These are phyloP conservation scores for Hypomyces perniciosus DNA, from an alignment of 2,329 filamentous ascomycete genomes.

Conservation along the genomic window DNA sequence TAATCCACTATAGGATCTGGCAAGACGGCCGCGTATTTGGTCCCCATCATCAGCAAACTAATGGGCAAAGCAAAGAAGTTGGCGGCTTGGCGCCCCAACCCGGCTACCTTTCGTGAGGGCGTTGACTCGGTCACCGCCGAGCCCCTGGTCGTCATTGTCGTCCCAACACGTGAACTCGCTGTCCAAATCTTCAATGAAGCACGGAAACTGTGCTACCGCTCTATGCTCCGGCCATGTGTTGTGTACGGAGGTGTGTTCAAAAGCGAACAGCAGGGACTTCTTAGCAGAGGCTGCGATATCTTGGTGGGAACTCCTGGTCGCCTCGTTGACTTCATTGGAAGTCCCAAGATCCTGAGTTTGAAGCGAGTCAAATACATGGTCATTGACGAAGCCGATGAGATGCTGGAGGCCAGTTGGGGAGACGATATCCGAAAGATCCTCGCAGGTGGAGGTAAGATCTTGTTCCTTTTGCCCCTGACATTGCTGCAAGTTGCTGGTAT, in stretches of 20 bases:
- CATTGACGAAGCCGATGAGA: constrained; percentile 93
- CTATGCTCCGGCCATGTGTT: constrained; percentile 88
- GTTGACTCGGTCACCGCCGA: constrained; percentile 61
- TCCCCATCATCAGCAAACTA: constrained; percentile 81
- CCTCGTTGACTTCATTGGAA: constrained; percentile 74
- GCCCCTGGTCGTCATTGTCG: constrained; percentile 79
- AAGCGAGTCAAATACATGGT: constrained; percentile 73
- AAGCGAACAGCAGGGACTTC: constrained; percentile 62
- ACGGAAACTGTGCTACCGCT: constrained; percentile 86
- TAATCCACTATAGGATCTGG: constrained; percentile 63
- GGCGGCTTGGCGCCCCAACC: constrained; percentile 68
- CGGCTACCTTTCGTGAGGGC: constrained; percentile 46
- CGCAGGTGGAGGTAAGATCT: constrained; percentile 65
- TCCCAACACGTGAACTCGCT: constrained; percentile 82
- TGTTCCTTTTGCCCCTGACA: background rate
- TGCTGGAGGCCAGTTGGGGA: constrained; percentile 75
- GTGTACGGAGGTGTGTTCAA: constrained; percentile 78
- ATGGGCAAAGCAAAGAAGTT: constrained; percentile 96
- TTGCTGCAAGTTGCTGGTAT: background rate
- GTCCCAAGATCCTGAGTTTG: constrained; percentile 62
- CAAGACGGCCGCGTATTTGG: constrained; percentile 88
- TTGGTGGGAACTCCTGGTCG: constrained; percentile 85
- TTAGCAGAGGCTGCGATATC: constrained; percentile 81
- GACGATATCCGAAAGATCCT: constrained; percentile 71
- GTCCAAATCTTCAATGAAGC: constrained; percentile 95